phyloP scores from a whole-genome alignment of 169 alveolate genomes.

The Ichthyophthirius multifiliis region DNA sequence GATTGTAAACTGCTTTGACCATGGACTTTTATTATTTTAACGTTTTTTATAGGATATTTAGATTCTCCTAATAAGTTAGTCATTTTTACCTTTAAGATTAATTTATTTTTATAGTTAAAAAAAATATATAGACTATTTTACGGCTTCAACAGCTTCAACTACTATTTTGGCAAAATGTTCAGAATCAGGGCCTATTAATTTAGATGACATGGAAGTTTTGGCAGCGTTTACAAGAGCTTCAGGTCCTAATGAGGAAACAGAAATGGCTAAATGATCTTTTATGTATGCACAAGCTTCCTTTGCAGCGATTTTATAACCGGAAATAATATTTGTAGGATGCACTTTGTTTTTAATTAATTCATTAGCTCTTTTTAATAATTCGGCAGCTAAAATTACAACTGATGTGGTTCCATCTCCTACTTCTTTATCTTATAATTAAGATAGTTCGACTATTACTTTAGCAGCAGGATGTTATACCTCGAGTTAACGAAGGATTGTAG shows the following conservation, averaged over 20 bases:
- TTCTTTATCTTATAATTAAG: conserved; percentile 54
- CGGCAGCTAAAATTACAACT: conserved; percentile 98
- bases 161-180: conserved; percentile 93
- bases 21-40: conserved; percentile 94
- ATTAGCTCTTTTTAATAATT: conserved; percentile 95
- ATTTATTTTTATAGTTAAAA: no score
- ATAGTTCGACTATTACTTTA: conserved; percentile 74
- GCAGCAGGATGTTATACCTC: conserved; percentile 99
- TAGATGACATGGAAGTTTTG: conserved; percentile 94
- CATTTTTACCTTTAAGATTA: neutral
- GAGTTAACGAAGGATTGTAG: conserved; percentile 96
- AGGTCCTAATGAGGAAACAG: conserved; percentile 81
- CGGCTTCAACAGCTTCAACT: conserved; percentile 93
- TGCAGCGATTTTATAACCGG: conserved; percentile 94
- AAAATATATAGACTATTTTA: conserved; percentile 52
- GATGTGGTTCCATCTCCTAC: conserved; percentile 99
- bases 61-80: conserved; percentile 6
- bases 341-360: conserved; percentile 94
- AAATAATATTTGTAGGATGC: conserved; percentile 98
- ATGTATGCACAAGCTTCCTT: conserved; percentile 95
- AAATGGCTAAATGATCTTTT: conserved; percentile 87
- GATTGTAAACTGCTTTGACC: conserved; percentile 95
- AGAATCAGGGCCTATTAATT: conserved; percentile 93
- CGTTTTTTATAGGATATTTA: conserved; percentile 95
- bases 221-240: conserved; percentile 92